These are phyloP conservation scores for Cardamine occulta DNA, from an alignment of 345 rosid genomes.

Conservation along the genomic window DNA sequence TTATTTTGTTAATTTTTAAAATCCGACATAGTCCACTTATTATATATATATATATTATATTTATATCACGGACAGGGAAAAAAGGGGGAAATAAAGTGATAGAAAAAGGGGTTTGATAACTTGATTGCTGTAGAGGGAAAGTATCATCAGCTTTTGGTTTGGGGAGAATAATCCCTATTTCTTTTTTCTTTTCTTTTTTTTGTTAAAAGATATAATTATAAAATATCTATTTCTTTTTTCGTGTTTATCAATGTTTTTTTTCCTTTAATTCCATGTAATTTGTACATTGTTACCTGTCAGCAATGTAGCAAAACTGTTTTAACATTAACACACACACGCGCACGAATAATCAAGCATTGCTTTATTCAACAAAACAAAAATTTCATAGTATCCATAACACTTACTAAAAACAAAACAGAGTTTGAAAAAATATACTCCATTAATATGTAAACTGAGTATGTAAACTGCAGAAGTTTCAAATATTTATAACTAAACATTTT, in stretches of 20 bases:
- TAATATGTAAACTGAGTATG: too few species aligned
- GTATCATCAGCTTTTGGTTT: conserved; percentile 46
- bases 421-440: too few species aligned
- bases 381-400: not conserved
- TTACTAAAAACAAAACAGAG: not conserved
- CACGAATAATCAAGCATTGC: conserved; percentile 8
- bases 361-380: not conserved
- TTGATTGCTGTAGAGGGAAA: conserved; percentile 50
- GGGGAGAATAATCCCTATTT: conserved; percentile 18
- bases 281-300: not conserved
- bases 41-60: not conserved
- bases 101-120: conserved; percentile 40
- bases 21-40: not conserved
- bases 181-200: conserved; percentile 26
- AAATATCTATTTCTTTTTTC: conserved; percentile 17
- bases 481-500: not conserved
- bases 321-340: not conserved
- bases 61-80: conserved; percentile 1
- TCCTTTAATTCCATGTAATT: not conserved
- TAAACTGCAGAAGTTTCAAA: not conserved
- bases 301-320: conserved; percentile 9
- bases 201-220: too few species aligned
- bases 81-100: conserved; percentile 25
- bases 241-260: conserved; percentile 17
- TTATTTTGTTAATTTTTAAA: not conserved